Percentiles rank a stretch among this genome's conserved stretches.
Conservation (phyloP, 2,329 filamentous ascomycete genomes). For the Cryphonectria radicalis region DNA sequence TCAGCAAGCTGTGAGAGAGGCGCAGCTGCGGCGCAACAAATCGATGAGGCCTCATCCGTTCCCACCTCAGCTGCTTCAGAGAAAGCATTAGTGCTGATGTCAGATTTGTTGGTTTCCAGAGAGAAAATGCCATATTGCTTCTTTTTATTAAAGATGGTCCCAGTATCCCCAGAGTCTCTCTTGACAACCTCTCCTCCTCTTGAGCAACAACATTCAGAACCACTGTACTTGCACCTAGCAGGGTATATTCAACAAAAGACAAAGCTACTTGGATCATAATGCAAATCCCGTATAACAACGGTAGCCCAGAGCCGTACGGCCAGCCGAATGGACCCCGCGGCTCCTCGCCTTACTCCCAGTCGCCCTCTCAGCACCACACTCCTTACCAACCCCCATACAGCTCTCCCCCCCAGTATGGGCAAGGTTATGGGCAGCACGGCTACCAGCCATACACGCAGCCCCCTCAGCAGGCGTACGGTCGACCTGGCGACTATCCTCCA, state of each 20-base stretch:
- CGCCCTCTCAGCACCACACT: conserved; percentile 17
- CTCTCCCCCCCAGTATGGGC: conserved; percentile 15
- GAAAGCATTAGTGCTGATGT: neutral
- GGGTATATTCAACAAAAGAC: too few species aligned
- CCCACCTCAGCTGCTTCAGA: neutral
- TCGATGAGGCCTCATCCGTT: neutral
- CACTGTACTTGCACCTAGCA: neutral
- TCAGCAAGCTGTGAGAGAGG: neutral
- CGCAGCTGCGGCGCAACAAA: neutral
- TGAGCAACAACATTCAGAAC: neutral
- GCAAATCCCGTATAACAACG: conserved; percentile 20
- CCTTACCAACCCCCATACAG: conserved; percentile 1
- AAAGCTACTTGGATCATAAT: neutral
- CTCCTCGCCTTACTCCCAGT: conserved; percentile 18
- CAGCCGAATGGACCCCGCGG: neutral
- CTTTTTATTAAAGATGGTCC: neutral
- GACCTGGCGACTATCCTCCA: neutral
- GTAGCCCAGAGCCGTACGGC: conserved; percentile 12
- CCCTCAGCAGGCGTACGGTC: conserved; percentile 10
- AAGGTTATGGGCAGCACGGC: conserved; percentile 16
- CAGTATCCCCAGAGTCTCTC: neutral
- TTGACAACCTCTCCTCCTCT: neutral
- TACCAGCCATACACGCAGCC: conserved; percentile 14
- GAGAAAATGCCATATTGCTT: neutral
- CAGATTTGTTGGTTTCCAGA: neutral